Evolutionary conservation across 768 basidiomycete species (phyloP).

Genomic region (Clathrus columnatus): DNA sequence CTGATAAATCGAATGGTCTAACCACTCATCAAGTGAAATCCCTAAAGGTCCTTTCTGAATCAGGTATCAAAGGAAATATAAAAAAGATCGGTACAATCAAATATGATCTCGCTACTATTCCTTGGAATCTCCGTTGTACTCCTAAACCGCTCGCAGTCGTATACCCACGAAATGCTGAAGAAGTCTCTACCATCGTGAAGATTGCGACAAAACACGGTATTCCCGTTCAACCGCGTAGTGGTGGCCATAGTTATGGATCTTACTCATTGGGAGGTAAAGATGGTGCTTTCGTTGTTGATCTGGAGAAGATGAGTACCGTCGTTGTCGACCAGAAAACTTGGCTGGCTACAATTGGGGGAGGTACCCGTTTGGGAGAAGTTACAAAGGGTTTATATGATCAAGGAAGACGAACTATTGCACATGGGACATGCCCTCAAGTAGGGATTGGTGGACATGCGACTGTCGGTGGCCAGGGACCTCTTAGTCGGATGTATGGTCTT

Average conservation of each 20-base stretch:
- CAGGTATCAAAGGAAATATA: background rate
- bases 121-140: constrained; percentile 11
- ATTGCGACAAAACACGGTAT: constrained; percentile 15
- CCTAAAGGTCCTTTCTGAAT: background rate
- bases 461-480: constrained; percentile 18
- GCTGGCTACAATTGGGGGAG: constrained; percentile 19
- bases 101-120: background rate
- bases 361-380: constrained; percentile 20
- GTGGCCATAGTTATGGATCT: constrained; percentile 20
- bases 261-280: constrained; percentile 21
- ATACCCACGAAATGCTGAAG: constrained; percentile 12
- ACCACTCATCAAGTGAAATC: too few species aligned
- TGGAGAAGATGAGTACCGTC: constrained; percentile 20
- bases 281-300: constrained; percentile 24
- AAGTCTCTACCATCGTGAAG: constrained; percentile 15
- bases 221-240: constrained; percentile 18
- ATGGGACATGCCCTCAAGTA: constrained; percentile 26
- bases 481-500: constrained; percentile 20
- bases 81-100: background rate
- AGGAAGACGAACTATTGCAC: constrained; percentile 20
- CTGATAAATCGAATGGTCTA: too few species aligned
- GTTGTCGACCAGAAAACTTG: constrained; percentile 19
- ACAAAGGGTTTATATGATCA: constrained; percentile 14
- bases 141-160: constrained; percentile 19
- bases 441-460: constrained; percentile 22